These are phyloP conservation scores for Rhododendron ovatum DNA, from an alignment of 148 eudicot species.

Conservation along the genomic window DNA sequence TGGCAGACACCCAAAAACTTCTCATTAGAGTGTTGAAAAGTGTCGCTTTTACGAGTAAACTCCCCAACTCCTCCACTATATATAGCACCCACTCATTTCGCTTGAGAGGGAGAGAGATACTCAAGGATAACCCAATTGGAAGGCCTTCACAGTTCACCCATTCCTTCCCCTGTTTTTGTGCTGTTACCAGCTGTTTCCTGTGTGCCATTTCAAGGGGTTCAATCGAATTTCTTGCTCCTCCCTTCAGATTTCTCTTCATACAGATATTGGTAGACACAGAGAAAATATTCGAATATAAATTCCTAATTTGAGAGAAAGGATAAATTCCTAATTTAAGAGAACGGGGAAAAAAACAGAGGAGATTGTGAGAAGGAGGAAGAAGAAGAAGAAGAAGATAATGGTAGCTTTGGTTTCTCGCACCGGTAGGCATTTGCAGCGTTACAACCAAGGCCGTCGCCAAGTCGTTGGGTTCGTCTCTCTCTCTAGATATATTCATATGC, in stretches of 20 bases:
- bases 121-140: not conserved
- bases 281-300: not conserved
- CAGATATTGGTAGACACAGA: not conserved
- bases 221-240: not conserved
- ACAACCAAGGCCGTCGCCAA: constrained; percentile 38
- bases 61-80: not conserved
- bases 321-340: not conserved
- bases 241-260: not conserved
- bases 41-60: not conserved
- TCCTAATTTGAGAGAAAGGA: not conserved
- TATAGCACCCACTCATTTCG: not conserved
- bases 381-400: constrained; percentile 16
- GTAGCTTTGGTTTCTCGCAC: constrained; percentile 44
- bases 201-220: not conserved
- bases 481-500: not conserved
- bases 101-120: not conserved
- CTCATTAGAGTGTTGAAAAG: not conserved
- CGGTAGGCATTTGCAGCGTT: constrained; percentile 50
- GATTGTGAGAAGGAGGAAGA: not conserved
- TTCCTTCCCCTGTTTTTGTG: not conserved
- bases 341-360: not conserved
- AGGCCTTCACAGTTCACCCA: no score
- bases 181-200: not conserved
- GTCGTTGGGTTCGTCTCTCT: constrained; percentile 40
- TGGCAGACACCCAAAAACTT: no score